These are phyloP conservation scores for Stenocarpella maydis DNA, from an alignment of 2,329 filamentous ascomycete genomes.

Conservation along the genomic window DNA sequence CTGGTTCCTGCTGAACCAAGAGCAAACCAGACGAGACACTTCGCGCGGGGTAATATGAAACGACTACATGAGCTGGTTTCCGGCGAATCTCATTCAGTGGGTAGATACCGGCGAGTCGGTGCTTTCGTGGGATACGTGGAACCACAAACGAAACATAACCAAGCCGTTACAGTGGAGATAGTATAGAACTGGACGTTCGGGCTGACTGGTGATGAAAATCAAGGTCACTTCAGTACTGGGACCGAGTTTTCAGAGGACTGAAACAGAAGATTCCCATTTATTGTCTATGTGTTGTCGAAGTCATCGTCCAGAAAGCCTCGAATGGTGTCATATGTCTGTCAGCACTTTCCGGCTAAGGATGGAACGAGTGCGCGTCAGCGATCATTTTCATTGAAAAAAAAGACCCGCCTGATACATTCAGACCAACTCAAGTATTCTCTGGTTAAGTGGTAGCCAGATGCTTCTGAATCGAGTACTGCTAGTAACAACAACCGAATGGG, in stretches of 20 bases:
- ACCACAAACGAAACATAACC: neutral
- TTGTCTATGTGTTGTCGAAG: too few species aligned
- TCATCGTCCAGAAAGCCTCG: too few species aligned
- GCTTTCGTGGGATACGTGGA: neutral
- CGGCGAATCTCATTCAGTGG: neutral
- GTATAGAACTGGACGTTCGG: neutral
- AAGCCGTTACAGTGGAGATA: neutral
- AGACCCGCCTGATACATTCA: neutral
- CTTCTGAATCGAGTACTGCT: too few species aligned
- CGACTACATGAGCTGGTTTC: neutral
- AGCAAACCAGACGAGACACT: neutral
- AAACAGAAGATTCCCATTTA: too few species aligned
- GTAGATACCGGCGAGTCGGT: neutral
- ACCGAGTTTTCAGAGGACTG: too few species aligned
- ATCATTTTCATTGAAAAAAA: neutral
- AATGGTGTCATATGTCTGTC: too few species aligned
- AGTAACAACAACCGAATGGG: too few species aligned
- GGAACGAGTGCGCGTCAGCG: neutral
- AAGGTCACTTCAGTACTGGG: too few species aligned
- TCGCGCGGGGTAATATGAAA: neutral
- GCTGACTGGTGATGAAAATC: too few species aligned
- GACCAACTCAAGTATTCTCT: neutral
- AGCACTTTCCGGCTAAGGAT: too few species aligned
- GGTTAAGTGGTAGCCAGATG: too few species aligned
- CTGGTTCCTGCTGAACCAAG: neutral